Evolutionary conservation across 306 rosid species (phyloP).

Genomic region (Pueraria montana): DNA sequence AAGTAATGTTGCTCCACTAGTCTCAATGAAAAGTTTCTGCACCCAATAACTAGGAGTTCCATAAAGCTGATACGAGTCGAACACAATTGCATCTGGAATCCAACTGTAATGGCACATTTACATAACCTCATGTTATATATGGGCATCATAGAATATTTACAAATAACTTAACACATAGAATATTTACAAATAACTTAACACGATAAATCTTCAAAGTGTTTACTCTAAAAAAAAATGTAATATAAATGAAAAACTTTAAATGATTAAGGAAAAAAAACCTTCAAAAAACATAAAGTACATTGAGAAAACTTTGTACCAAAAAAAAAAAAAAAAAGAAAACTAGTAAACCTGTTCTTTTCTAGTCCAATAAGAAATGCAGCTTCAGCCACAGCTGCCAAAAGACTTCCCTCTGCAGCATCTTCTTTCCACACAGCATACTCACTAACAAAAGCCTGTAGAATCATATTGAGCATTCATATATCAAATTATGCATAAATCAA

Average conservation of each 20-base stretch:
- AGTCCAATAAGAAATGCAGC: constrained; percentile 13
- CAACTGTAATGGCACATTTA: background rate
- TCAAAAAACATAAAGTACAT: background rate
- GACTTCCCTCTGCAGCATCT: constrained; percentile 18
- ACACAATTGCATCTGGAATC: constrained; percentile 6
- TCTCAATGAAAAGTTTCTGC: background rate
- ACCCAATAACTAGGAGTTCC: constrained; percentile 18
- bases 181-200: background rate
- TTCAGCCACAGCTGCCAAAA: constrained; percentile 13
- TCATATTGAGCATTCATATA: background rate
- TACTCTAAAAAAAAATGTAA: background rate
- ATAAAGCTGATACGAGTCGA: background rate
- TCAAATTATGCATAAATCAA: background rate
- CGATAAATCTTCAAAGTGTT: background rate
- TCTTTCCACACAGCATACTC: constrained; percentile 7
- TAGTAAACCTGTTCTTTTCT: constrained; percentile 4
- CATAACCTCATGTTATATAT: background rate
- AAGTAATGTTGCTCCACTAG: constrained; percentile 10
- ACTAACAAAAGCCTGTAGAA: constrained; percentile 28
- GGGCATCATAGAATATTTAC: background rate
- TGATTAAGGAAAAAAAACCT: background rate
- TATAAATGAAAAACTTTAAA: background rate
- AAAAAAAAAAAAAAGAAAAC: background rate
- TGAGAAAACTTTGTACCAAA: too few relatives aligned
- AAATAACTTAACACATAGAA: background rate